Percentiles rank a stretch among this genome's conserved stretches.
phyloP scores from a whole-genome alignment of 768 basidiomycete genomes.

The Dioszegia hungarica region DNA sequence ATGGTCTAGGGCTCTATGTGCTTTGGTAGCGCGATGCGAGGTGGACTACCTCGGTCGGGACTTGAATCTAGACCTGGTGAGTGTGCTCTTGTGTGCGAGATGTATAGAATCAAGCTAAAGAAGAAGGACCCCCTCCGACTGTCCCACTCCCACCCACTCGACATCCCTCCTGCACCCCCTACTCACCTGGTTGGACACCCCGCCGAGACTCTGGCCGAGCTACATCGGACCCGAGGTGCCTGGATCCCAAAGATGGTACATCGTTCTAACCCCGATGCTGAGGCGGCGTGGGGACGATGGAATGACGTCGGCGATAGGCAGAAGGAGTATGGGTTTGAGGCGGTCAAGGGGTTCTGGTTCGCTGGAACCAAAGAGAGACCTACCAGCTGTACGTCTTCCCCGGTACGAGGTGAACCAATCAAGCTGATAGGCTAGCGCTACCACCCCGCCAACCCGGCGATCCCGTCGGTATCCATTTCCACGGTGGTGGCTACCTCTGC shows the following conservation, averaged over 20 bases:
- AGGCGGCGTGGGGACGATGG: conserved; percentile 27
- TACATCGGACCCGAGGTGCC: conserved; percentile 19
- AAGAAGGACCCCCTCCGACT: conserved; percentile 22
- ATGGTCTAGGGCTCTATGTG: conserved; percentile 28
- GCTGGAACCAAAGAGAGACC: conserved; percentile 26
- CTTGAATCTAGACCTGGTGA: conserved; percentile 21
- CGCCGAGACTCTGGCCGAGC: conserved; percentile 15
- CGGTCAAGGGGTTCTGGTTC: conserved; percentile 40
- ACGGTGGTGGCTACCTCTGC: conserved; percentile 40
- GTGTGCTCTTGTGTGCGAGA: neutral
- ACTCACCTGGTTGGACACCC: conserved; percentile 26
- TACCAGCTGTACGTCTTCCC: conserved; percentile 20
- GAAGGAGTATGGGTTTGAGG: conserved; percentile 21
- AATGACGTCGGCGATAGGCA: conserved; percentile 7
- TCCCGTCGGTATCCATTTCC: conserved; percentile 35
- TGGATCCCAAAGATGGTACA: conserved; percentile 33
- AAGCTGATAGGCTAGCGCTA: neutral
- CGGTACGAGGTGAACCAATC: neutral
- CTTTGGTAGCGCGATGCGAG: conserved; percentile 35
- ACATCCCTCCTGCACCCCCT: conserved; percentile 25
- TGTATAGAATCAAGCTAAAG: too few species aligned
- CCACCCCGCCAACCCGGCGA: conserved; percentile 19
- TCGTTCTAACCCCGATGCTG: conserved; percentile 3
- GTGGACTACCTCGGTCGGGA: conserved; percentile 38
- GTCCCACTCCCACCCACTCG: conserved; percentile 31